Evolutionary conservation across 768 basidiomycete genomes (phyloP), one percentile per base, ranked within the genome.

Genomic region (Nevesoporus exiguus): DNA sequence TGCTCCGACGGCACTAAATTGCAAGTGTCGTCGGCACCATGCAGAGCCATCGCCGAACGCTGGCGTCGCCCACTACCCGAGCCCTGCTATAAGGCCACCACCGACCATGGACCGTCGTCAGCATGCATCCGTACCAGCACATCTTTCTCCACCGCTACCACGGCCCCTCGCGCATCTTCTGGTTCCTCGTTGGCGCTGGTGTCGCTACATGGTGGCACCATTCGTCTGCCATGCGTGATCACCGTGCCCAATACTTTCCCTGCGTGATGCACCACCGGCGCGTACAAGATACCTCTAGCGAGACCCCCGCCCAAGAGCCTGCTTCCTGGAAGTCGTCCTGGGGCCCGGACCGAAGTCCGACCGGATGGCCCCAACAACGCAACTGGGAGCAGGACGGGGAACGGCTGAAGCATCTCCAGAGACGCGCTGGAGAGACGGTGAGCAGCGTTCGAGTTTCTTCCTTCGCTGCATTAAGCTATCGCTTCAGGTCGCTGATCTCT

Each of bases 131-230:
- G 0, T 60, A 66, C 52, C 47, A 54, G 1, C 56, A 62, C 48
- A 3, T 62, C 37, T 55, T 59, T 25, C 49, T 66, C 57, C 69
- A 68, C 47, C 67, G 73, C 57, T 69, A 68, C 47, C 67, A 72
- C 51, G 64, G 77, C 7, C 80, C 81, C n/a, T 80, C 80, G 41
- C 84, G 87, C 57, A 39, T 86, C 50, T 29, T 88, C 65, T 89
- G 87, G 87, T 86, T 89, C 74, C 9, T 77, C 60, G 19, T 87
- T 58, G 88, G 87, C 55, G 85, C 81, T 7, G 72, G 70, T 3
- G 61, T 57, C 25, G 71, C 73, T 0, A 64, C 67, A 22, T 71
- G 68, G 57, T 79, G 70, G 68, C 50, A 68, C 70, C 47, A 76
- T 75, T 37, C 71, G 70, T n/a, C 66, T 67, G 41, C 75, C 67